Evolutionary conservation across 2,329 filamentous ascomycete genomes (phyloP).

Genomic region (Pseudogymnoascus sp.): DNA sequence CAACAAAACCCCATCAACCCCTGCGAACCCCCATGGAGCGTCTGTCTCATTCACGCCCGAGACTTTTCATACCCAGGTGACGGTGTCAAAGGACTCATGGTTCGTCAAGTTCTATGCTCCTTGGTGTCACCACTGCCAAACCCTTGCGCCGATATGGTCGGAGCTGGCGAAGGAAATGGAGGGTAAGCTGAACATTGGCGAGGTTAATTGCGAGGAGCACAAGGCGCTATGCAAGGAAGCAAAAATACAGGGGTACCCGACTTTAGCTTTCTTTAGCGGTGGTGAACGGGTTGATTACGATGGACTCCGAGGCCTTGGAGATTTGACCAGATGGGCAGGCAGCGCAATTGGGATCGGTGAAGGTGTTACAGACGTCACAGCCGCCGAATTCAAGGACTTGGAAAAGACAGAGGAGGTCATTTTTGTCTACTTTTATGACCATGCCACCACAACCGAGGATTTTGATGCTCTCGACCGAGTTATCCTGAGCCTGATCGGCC

Average conservation of each 20-base stretch:
- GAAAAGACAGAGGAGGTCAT: conserved; percentile 93
- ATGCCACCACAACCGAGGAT: conserved; percentile 88
- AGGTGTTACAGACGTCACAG: conserved; percentile 76
- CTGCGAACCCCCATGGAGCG: conserved; percentile 67
- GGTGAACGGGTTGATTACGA: conserved; percentile 90
- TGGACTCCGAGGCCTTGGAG: conserved; percentile 83
- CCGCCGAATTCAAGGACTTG: conserved; percentile 66
- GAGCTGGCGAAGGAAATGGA: conserved; percentile 89
- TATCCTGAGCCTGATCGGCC: conserved; percentile 80
- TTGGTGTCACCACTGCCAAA: conserved; percentile 94
- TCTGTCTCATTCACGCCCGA: conserved; percentile 74
- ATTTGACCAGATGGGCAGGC: conserved; percentile 79
- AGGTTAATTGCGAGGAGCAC: conserved; percentile 90
- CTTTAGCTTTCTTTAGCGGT: conserved; percentile 85
- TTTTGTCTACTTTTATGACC: conserved; percentile 96
- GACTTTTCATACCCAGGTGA: conserved; percentile 78
- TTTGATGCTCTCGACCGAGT: conserved; percentile 82
- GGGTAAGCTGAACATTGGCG: conserved; percentile 81
- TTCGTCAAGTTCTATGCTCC: conserved; percentile 99
- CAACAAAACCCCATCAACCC: conserved; percentile 44
- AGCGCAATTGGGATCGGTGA: conserved; percentile 72
- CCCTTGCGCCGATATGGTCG: conserved; percentile 82
- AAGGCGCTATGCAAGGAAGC: conserved; percentile 88
- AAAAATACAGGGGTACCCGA: conserved; percentile 72
- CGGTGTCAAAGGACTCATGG: conserved; percentile 84